A percentile compares a stretch with the other conserved stretches of the same genome.
These are phyloP conservation scores for Alternaria ventricosa DNA, from an alignment of 2,329 filamentous ascomycete genomes.

Conservation along the genomic window DNA sequence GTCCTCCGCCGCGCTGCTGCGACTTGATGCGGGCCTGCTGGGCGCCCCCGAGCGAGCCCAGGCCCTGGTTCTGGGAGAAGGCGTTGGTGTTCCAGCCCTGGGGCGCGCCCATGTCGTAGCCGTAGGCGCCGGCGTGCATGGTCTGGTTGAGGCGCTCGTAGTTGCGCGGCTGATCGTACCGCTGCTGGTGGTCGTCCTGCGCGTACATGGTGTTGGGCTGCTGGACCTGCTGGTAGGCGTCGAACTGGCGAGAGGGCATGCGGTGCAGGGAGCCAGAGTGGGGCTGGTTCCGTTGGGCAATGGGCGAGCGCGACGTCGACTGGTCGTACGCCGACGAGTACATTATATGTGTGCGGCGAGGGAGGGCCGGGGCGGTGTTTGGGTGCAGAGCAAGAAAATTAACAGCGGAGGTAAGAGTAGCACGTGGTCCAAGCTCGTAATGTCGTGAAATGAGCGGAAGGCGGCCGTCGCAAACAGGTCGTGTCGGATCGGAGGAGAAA, in stretches of 20 bases:
- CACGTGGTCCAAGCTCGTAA: conserved; percentile 19
- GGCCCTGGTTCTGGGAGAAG: conserved; percentile 69
- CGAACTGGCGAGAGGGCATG: conserved; percentile 78
- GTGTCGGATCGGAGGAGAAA: conserved; percentile 12
- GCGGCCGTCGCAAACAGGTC: conserved; percentile 12
- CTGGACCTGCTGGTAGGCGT: conserved; percentile 72
- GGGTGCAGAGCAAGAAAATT: conserved; percentile 29
- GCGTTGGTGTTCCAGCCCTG: conserved; percentile 82
- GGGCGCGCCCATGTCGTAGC: conserved; percentile 71
- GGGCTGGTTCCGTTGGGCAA: conserved; percentile 70
- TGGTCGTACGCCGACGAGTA: conserved; percentile 46
- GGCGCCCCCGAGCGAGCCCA: conserved; percentile 64
- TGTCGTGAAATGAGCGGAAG: conserved; percentile 23
- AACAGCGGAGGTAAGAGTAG: conserved; percentile 28
- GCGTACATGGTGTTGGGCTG: conserved; percentile 69
- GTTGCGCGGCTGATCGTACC: conserved; percentile 59
- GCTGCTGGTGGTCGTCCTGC: conserved; percentile 67
- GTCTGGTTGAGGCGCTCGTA: conserved; percentile 66
- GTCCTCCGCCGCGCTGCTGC: conserved; percentile 57
- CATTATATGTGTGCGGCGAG: conserved; percentile 36
- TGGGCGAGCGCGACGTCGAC: conserved; percentile 70
- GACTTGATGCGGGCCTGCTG: conserved; percentile 63
- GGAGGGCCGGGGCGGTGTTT: conserved; percentile 14
- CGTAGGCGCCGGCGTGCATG: conserved; percentile 66
- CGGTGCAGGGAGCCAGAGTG: conserved; percentile 66